These are phyloP conservation scores for Theileria luwenshuni DNA, from an alignment of 169 alveolate species.

Conservation along the genomic window DNA sequence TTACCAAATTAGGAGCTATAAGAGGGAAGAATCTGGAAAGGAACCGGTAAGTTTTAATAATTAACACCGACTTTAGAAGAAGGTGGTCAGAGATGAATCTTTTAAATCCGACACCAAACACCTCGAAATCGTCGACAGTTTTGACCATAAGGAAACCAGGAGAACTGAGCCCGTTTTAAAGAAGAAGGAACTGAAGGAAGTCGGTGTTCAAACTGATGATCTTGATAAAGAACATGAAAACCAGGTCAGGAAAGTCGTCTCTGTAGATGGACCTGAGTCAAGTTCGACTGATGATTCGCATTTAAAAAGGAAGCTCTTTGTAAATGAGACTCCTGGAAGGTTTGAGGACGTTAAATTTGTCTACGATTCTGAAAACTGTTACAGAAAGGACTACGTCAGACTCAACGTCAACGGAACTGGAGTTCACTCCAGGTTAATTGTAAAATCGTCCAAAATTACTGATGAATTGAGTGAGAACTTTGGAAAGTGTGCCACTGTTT, in stretches of 20 bases:
- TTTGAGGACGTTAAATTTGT: conserved; percentile 2
- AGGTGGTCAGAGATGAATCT: neutral
- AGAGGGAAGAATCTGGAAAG: neutral
- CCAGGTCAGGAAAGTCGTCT: too few relatives aligned
- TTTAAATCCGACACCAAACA: neutral
- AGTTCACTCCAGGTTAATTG: neutral
- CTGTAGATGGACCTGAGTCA: too few relatives aligned
- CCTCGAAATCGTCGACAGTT: neutral
- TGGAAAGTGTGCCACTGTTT: conserved; percentile 6
- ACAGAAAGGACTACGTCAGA: conserved; percentile 19
- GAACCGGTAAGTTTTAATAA: conserved; percentile 12
- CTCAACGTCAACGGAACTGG: neutral
- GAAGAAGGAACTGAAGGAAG: neutral
- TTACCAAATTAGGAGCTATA: conserved; percentile 4
- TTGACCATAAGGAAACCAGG: neutral
- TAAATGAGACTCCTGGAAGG: neutral
- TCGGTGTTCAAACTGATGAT: neutral
- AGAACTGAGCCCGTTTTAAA: neutral
- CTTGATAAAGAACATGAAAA: too few relatives aligned
- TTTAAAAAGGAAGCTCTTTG: neutral
- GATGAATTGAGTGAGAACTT: conserved; percentile 9
- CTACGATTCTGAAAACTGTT: conserved; percentile 6
- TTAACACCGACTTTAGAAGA: neutral
- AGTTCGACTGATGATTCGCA: too few relatives aligned
- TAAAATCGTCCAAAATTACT: conserved; percentile 7